Percentiles rank a stretch among this genome's conserved stretches.
phyloP scores from a whole-genome alignment of 805 yeast genomes.

The Barnettozyma salicaria region DNA sequence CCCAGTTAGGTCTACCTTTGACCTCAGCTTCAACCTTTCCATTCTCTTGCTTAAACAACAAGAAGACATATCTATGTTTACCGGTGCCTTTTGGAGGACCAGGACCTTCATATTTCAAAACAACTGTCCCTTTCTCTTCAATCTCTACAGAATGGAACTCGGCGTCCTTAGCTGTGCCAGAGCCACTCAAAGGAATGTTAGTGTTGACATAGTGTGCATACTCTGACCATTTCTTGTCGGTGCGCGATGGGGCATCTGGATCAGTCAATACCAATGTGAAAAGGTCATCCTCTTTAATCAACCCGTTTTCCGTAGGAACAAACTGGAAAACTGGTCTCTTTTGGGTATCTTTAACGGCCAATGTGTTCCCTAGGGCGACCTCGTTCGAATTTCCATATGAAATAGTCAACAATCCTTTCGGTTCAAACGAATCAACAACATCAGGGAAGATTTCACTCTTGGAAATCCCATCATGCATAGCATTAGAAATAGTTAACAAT shows the following conservation, averaged over 20 bases:
- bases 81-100: slow-evolving; percentile 89
- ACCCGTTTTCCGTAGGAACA: slow-evolving; percentile 31
- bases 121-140: slow-evolving; percentile 33
- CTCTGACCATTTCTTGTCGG: slow-evolving; percentile 85
- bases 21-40: slow-evolving; percentile 29
- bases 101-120: slow-evolving; percentile 69
- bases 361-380: slow-evolving; percentile 75
- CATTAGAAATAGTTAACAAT: slow-evolving; percentile 23
- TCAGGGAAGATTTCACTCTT: slow-evolving; percentile 41
- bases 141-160: slow-evolving; percentile 33
- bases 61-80: slow-evolving; percentile 78
- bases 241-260: slow-evolving; percentile 87
- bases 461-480: slow-evolving; percentile 33
- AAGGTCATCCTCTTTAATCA: slow-evolving; percentile 35
- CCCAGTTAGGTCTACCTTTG: slow-evolving; percentile 72
- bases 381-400: slow-evolving; percentile 52
- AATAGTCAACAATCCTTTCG: slow-evolving; percentile 45
- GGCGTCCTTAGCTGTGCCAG: slow-evolving; percentile 25
- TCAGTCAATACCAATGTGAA: slow-evolving; percentile 81
- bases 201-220: slow-evolving; percentile 68
- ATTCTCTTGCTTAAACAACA: slow-evolving; percentile 61
- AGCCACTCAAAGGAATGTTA: slow-evolving; percentile 46
- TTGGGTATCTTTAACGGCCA: slow-evolving; percentile 63
- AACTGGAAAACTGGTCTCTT: slow-evolving; percentile 59
- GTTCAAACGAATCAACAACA: slow-evolving; percentile 28